Evolutionary conservation across 495 filamentous ascomycete species (phyloP).

Genomic region (Echria macrotheca): DNA sequence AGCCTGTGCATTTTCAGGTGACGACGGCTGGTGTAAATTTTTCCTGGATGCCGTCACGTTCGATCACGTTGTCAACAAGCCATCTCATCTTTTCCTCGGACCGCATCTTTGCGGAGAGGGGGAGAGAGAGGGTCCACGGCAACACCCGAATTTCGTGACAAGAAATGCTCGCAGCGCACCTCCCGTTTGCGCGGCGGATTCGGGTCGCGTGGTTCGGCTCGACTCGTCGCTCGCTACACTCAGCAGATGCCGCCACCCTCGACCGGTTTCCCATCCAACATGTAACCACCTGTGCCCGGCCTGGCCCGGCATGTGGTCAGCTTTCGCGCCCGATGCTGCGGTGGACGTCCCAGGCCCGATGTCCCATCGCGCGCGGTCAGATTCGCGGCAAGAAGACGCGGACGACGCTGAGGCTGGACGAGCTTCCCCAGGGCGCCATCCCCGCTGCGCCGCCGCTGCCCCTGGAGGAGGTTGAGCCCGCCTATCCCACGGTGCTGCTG

Average conservation of each 20-base stretch:
- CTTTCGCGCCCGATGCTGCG: neutral
- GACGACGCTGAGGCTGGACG: conserved; percentile 53
- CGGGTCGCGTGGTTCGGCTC: conserved; percentile 23
- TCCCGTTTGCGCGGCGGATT: conserved; percentile 19
- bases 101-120: neutral
- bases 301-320: neutral
- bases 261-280: conserved; percentile 13
- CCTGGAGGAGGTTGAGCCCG: conserved; percentile 45
- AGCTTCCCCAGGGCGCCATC: conserved; percentile 59
- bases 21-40: no score
- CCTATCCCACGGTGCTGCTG: conserved; percentile 81
- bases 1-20: no score
- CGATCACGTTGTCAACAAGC: no score
- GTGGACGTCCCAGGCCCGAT: neutral
- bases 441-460: conserved; percentile 18
- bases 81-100: no score
- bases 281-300: conserved; percentile 19
- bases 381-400: conserved; percentile 39
- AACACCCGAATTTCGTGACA: no score
- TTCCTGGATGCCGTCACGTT: no score
- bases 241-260: conserved; percentile 21
- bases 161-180: conserved; percentile 27
- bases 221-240: conserved; percentile 9
- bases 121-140: conserved; percentile 23
- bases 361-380: conserved; percentile 3